A percentile compares a stretch with the other conserved stretches of the same genome.
These are phyloP conservation scores for Hevea brasiliensis DNA, from an alignment of 345 rosid species.

Conservation along the genomic window DNA sequence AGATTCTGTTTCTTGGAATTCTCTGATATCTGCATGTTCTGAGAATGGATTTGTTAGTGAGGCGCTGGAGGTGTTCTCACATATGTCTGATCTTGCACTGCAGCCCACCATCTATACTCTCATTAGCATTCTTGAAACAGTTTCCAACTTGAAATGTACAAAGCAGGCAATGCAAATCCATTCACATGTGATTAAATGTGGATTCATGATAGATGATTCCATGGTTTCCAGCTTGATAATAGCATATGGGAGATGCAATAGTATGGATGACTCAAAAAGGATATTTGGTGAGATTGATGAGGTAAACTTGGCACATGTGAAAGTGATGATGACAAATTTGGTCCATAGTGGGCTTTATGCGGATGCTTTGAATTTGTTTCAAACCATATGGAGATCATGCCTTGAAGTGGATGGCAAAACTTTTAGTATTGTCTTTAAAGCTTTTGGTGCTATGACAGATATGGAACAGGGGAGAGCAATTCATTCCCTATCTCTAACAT, in stretches of 20 bases:
- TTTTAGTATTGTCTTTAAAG: constrained; percentile 15
- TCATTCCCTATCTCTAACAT: constrained; percentile 16
- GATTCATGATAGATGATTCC: constrained; percentile 33
- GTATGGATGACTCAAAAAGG: constrained; percentile 26
- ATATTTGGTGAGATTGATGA: constrained; percentile 28
- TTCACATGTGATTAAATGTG: constrained; percentile 33
- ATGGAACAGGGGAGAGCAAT: constrained; percentile 19
- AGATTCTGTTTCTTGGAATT: constrained; percentile 49
- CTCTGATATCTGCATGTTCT: constrained; percentile 40
- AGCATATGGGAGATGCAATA: constrained; percentile 37
- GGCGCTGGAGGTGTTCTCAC: constrained; percentile 32
- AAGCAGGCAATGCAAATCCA: constrained; percentile 35
- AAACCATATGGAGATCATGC: constrained; percentile 13
- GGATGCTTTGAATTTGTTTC: constrained; percentile 38
- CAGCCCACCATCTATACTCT: constrained; percentile 34
- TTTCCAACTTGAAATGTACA: constrained; percentile 28
- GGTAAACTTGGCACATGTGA: constrained; percentile 28
- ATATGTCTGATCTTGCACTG: constrained; percentile 20
- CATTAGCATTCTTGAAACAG: constrained; percentile 34
- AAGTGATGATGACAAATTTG: constrained; percentile 28
- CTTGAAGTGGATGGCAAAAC: constrained; percentile 30
- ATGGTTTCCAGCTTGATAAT: constrained; percentile 37
- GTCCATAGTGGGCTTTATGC: constrained; percentile 26
- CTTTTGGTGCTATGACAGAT: constrained; percentile 14
- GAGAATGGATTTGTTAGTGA: constrained; percentile 32